Evolutionary conservation across 169 alveolate species (phyloP), one percentile per base, ranked within the genome.

Genomic region (Babesia bigemina): DNA sequence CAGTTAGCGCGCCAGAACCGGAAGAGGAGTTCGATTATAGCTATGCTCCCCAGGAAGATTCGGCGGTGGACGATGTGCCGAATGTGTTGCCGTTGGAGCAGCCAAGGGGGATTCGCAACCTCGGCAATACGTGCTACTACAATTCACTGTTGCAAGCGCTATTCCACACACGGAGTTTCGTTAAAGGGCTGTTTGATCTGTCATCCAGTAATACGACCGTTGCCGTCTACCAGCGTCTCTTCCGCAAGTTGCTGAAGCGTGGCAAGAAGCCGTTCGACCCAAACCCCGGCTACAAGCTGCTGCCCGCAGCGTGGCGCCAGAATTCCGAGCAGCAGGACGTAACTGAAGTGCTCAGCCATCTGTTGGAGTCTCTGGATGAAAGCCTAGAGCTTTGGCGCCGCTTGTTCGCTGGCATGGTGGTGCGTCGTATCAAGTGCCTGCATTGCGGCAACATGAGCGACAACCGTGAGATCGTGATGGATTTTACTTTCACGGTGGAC

Each of bases 61-160:
- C 39, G 2, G 39, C 6, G 39, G 39, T 33, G 39, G 39, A 33
- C 39, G 39, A 33, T 4, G 39, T 6, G 39, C 61, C 59, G 26
- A 61, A 39, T 36, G 17, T 45, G 17, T 8, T 8, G 21, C 9
- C 29, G 16, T 36, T 49, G 56, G 63, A 42, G 21, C 73, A 82
- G 21, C 86, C 90, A 42, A 75, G 85, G 7, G 99, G 99, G 0
- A 28, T 96, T 21, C 91, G 93, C 44, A 96, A 96, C 74, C 85
- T 96, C 49, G 99, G 99, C 4, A 95, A 97, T 65, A 94, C 97
- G 19, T 97, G 99, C 86, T 97, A 97, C 75, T 93, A 95, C 96
- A 97, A 95, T 84, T 93, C 98, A 47, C 73, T 96, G 24, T 75
- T 97, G 57, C 97, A 97, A 84, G 95, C 97, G 42, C 86, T 97